Percentiles rank a stretch among this genome's conserved stretches.
These are phyloP conservation scores for Globisporangium cederbergense DNA, from an alignment of 352 stramenopile genomes.

Conservation along the genomic window DNA sequence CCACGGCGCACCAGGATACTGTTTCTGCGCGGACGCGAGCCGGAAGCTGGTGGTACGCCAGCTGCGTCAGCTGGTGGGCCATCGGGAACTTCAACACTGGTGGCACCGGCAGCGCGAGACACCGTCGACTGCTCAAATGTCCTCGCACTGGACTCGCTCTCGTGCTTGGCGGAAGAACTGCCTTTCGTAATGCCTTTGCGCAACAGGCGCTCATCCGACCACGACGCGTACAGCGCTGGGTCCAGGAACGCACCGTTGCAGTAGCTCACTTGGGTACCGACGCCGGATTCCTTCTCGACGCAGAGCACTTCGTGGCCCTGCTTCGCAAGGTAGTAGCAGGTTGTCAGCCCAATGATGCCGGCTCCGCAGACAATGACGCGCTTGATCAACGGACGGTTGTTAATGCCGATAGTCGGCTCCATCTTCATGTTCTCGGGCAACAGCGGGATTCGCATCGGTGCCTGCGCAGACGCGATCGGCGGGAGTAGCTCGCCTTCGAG, in stretches of 20 bases:
- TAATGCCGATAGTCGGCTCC: conserved; percentile 55
- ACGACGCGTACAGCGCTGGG: conserved; percentile 76
- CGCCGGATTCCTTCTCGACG: conserved; percentile 76
- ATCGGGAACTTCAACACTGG: conserved; percentile 30
- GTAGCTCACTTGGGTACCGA: conserved; percentile 77
- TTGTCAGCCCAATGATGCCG: conserved; percentile 83
- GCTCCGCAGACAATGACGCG: conserved; percentile 84
- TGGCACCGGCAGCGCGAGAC: conserved; percentile 7
- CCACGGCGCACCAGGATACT: conserved; percentile 15
- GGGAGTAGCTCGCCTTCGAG: conserved; percentile 51
- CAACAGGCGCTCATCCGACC: conserved; percentile 69
- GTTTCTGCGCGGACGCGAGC: conserved; percentile 15
- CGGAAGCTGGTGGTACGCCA: conserved; percentile 18
- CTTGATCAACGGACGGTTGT: conserved; percentile 56
- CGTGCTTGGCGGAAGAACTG: conserved; percentile 16
- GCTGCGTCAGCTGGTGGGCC: conserved; percentile 34
- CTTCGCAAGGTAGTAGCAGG: conserved; percentile 83
- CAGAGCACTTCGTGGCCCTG: conserved; percentile 85
- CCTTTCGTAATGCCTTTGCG: conserved; percentile 33
- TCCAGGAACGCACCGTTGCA: conserved; percentile 85
- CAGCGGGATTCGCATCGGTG: conserved; percentile 56
- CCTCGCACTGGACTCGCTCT: neutral
- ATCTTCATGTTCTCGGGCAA: conserved; percentile 67
- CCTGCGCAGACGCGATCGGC: conserved; percentile 50
- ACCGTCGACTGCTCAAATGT: conserved; percentile 14